These are phyloP conservation scores for Blastobotrys persicus DNA, from an alignment of 1,139 yeast genomes.

Conservation along the genomic window DNA sequence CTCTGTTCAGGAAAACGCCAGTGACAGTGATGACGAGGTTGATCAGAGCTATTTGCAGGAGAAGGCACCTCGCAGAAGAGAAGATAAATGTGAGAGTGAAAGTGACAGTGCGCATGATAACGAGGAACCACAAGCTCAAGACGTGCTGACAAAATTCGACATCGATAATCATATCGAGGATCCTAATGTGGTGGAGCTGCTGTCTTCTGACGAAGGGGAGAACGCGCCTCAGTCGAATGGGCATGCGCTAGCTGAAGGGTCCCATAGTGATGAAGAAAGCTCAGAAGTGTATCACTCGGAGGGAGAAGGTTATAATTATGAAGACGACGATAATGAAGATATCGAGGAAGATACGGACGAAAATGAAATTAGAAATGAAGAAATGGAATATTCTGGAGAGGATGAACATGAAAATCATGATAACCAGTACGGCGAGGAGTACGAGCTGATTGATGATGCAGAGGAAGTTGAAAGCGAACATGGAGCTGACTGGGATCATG, in stretches of 20 bases:
- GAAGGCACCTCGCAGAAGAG: conserved; percentile 6
- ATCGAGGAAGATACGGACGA: conserved; percentile 2
- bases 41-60: conserved; percentile 11
- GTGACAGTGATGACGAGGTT: conserved; percentile 8
- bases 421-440: background rate
- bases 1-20: conserved; percentile 15
- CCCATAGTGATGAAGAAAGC: conserved; percentile 27
- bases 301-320: background rate
- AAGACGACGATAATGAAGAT: background rate
- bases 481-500: background rate
- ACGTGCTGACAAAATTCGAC: conserved; percentile 3
- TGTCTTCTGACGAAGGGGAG: conserved; percentile 10
- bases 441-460: background rate
- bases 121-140: conserved; percentile 7
- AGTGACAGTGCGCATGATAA: conserved; percentile 13
- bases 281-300: background rate
- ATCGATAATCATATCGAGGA: conserved; percentile 11
- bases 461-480: background rate
- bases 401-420: background rate
- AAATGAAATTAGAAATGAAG: background rate
- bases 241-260: conserved; percentile 28
- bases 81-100: conserved; percentile 8
- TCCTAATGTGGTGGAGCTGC: conserved; percentile 7
- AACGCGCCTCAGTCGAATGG: conserved; percentile 19
- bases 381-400: background rate